A percentile compares a stretch with the other conserved stretches of the same genome.
phyloP scores from a whole-genome alignment of 352 stramenopile species.

The Thalassiosira sp. region DNA sequence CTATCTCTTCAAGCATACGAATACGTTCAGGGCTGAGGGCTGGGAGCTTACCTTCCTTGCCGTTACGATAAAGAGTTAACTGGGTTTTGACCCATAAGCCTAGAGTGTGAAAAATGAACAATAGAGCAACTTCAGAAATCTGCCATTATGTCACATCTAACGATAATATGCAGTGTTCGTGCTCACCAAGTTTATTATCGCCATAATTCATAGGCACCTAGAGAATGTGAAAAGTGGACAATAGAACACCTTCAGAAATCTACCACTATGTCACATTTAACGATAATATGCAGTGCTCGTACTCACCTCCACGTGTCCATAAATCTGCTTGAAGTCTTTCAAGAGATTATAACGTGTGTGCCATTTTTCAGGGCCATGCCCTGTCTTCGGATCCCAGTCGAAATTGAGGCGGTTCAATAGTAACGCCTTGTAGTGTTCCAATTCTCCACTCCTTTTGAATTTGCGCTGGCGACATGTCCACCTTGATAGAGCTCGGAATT shows the following conservation, averaged over 20 bases:
- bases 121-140: background rate
- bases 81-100: conserved; percentile 46
- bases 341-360: conserved; percentile 30
- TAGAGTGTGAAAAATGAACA: conserved; percentile 16
- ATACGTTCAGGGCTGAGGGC: conserved; percentile 28
- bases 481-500: conserved; percentile 25
- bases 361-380: conserved; percentile 35
- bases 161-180: background rate
- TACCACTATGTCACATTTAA: no score
- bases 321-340: conserved; percentile 32
- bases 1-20: conserved; percentile 37
- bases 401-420: conserved; percentile 35
- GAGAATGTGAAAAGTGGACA: conserved; percentile 16
- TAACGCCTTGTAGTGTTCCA: conserved; percentile 41
- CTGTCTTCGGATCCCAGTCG: conserved; percentile 37
- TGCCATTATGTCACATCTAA: no score
- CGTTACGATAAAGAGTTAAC: conserved; percentile 41
- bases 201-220: conserved; percentile 30
- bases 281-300: background rate
- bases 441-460: conserved; percentile 32
- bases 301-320: conserved; percentile 29
- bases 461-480: conserved; percentile 45
- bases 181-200: background rate
- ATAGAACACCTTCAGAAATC: background rate
- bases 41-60: conserved; percentile 24